Percentiles rank a stretch among this genome's conserved stretches.
phyloP scores from a whole-genome alignment of 1,139 yeast genomes.

The Taphrina wiesneri region DNA sequence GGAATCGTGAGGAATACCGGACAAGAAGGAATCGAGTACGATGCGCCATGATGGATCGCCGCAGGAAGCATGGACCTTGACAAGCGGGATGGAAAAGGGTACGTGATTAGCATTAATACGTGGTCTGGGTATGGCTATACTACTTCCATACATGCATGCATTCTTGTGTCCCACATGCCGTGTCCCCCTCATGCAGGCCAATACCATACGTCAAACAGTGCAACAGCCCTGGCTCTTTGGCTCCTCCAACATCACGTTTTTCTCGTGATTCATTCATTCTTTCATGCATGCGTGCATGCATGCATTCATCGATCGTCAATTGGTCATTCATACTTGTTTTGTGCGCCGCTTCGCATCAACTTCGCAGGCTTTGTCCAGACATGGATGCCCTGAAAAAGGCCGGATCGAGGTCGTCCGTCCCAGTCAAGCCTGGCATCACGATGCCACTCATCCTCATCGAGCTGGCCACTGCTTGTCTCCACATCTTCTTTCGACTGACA shows the following conservation, averaged over 20 bases:
- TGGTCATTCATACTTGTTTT: background rate
- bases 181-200: background rate
- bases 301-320: too few relatives aligned
- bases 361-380: background rate
- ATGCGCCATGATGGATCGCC: slow-evolving; percentile 31
- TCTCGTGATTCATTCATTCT: background rate
- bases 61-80: too few relatives aligned
- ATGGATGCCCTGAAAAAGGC: background rate
- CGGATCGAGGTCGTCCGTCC: slow-evolving; percentile 2
- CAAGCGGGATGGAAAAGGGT: too few relatives aligned
- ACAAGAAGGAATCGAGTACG: slow-evolving; percentile 31
- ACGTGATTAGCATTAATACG: background rate
- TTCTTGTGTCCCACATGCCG: too few relatives aligned
- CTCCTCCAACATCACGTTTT: background rate
- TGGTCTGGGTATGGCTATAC: background rate
- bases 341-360: background rate
- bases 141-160: background rate
- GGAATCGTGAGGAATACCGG: slow-evolving; percentile 28
- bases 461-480: slow-evolving; percentile 23
- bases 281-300: background rate
- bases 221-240: background rate
- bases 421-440: slow-evolving; percentile 6
- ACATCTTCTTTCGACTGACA: slow-evolving; percentile 5
- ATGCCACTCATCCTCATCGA: slow-evolving; percentile 31
- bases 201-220: background rate